These are phyloP conservation scores for Kodamaea arcana DNA, from an alignment of 1,139 yeast genomes.

Conservation along the genomic window DNA sequence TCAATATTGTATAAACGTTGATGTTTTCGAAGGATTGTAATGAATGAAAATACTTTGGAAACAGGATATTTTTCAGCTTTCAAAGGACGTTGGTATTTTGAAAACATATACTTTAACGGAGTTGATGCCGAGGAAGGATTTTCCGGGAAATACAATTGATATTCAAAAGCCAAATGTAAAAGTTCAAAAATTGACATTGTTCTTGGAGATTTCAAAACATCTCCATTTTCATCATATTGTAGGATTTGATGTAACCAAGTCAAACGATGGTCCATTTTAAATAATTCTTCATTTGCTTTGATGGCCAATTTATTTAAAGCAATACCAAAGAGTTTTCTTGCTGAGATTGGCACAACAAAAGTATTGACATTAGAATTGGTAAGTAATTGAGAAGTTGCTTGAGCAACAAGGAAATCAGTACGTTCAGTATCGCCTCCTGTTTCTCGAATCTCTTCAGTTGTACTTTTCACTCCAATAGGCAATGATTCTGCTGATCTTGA, in stretches of 20 bases:
- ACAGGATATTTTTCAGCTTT: constrained; percentile 17
- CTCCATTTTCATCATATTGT: constrained; percentile 45
- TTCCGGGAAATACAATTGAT: background rate
- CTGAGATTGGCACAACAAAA: constrained; percentile 32
- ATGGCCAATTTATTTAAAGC: constrained; percentile 29
- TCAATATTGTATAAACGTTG: constrained; percentile 42
- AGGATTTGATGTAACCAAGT: constrained; percentile 52
- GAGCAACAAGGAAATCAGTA: constrained; percentile 26
- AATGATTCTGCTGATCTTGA: constrained; percentile 22
- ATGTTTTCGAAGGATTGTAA: constrained; percentile 46
- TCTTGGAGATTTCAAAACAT: constrained; percentile 35
- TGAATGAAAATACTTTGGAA: constrained; percentile 39
- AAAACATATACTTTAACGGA: background rate
- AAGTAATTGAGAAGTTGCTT: constrained; percentile 35
- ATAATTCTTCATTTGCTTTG: constrained; percentile 15
- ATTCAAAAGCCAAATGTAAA: constrained; percentile 16
- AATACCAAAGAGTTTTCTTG: constrained; percentile 28
- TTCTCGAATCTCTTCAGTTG: background rate
- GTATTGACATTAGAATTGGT: constrained; percentile 37
- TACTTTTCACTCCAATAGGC: constrained; percentile 18
- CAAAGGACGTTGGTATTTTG: background rate
- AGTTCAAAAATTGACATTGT: constrained; percentile 50
- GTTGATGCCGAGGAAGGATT: background rate
- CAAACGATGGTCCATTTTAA: constrained; percentile 29
- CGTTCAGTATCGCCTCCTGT: constrained; percentile 17